A percentile compares a stretch with the other conserved stretches of the same genome.
Conservation (phyloP, 257 asterid genomes). For the Lavandula angustifolia region DNA sequence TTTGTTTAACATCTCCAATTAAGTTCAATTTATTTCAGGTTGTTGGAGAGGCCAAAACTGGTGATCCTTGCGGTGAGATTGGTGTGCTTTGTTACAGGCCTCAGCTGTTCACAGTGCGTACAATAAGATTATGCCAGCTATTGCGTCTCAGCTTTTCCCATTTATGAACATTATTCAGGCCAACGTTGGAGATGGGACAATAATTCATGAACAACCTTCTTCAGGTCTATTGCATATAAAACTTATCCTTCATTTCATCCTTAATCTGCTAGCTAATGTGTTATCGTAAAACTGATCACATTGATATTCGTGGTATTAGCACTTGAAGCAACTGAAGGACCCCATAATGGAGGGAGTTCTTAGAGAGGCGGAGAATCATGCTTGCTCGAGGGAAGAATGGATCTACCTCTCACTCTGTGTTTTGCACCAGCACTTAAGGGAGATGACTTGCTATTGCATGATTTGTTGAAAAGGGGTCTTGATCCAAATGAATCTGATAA, state of each 20-base stretch:
- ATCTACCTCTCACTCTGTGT: constrained; percentile 85
- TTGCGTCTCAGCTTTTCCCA: constrained; percentile 74
- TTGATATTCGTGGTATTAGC: constrained; percentile 44
- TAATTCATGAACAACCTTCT: constrained; percentile 93
- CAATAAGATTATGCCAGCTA: constrained; percentile 74
- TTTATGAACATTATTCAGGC: constrained; percentile 87
- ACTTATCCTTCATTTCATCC: neutral
- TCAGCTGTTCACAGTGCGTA: constrained; percentile 87
- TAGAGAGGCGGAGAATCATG: constrained; percentile 86
- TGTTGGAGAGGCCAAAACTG: constrained; percentile 78
- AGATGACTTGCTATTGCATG: constrained; percentile 82
- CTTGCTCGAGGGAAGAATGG: constrained; percentile 97
- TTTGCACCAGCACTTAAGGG: constrained; percentile 89
- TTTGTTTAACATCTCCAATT: neutral
- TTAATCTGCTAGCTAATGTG: too few relatives aligned
- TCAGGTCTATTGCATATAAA: constrained; percentile 42
- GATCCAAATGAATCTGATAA: constrained; percentile 89
- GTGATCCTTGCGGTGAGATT: constrained; percentile 88
- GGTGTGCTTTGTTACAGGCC: constrained; percentile 96
- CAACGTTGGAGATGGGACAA: constrained; percentile 88
- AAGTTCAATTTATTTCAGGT: constrained; percentile 46
- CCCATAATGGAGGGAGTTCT: constrained; percentile 92
- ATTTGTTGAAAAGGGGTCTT: constrained; percentile 81
- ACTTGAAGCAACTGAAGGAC: constrained; percentile 71
- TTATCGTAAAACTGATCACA: neutral